Evolutionary conservation across 2,329 filamentous ascomycete species (phyloP), one percentile per base, ranked within the genome.

Genomic region (Penicillium sp.): DNA sequence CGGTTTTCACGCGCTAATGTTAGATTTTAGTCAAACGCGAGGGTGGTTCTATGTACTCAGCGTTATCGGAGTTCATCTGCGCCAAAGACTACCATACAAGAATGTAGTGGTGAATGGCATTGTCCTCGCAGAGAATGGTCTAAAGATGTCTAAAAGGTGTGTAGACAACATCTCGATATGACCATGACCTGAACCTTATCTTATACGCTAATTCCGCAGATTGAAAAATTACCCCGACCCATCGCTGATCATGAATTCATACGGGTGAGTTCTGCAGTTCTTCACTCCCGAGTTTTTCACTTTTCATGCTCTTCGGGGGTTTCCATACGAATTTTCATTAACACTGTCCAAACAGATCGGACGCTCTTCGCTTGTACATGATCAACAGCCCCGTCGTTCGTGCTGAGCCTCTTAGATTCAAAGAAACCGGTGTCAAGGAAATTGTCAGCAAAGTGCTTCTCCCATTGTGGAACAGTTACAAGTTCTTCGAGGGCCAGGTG

Each of bases 61-160:
- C 21, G 91, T 97, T 10, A 80, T 97, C 47, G 92, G 92, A 34
- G 94, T 90, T 8, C 90, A 96, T 71, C 82, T 97, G 4, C 96
- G 94, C 67, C 89, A 89, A 43, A 84, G 86, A 36, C 85, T 92
- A 2, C 92, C 93, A 0, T 97, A 96, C 82, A 87, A 94, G 77
- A 97, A 96, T 73, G 95, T 91, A 68, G 90, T 97, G n/a, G 92
- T 96, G 60, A 97, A 96, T 70, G 92, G 92, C 49, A 94, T 96
- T 61, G 92, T 97, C 5, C 82, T 97, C 40, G 92, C 92, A 0
- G 92, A 96, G 72, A 91, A 96, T 69, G 93, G 93, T 55, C 97
- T 96, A 81, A 97, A 97, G 81, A 97, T 97, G 93, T 96, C 92
- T 7, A 97, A 97, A 78, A 86, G 50, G 50, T 53, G n/a, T n/a